phyloP scores from a whole-genome alignment of 2,329 filamentous ascomycete species.

The Blumeriella jaapii region DNA sequence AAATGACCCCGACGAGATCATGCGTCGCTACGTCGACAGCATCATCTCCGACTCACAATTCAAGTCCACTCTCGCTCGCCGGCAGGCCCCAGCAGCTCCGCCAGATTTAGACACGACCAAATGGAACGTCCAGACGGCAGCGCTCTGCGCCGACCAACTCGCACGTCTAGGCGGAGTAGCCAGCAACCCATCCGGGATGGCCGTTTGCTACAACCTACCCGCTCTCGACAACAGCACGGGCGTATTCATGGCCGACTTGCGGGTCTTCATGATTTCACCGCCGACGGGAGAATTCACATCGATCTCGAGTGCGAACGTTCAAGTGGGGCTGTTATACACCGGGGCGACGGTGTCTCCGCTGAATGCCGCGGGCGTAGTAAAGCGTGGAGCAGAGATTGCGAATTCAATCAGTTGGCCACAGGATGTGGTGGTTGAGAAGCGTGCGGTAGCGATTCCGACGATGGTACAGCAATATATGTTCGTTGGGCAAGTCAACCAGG shows the following conservation, averaged over 20 bases:
- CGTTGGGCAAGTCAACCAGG: constrained; percentile 53
- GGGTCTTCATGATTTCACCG: constrained; percentile 58
- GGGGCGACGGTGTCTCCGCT: constrained; percentile 42
- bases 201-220: constrained; percentile 73
- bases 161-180: constrained; percentile 40
- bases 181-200: constrained; percentile 64
- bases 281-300: constrained; percentile 41
- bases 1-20: constrained; percentile 19
- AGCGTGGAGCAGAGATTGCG: constrained; percentile 11
- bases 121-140: constrained; percentile 44
- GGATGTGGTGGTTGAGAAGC: constrained; percentile 9
- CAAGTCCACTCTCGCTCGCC: constrained; percentile 18
- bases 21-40: constrained; percentile 24
- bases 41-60: constrained; percentile 4
- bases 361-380: constrained; percentile 20
- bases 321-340: constrained; percentile 42
- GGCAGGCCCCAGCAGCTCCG: constrained; percentile 18
- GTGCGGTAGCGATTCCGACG: constrained; percentile 23
- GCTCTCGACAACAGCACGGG: constrained; percentile 56
- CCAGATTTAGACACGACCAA: constrained; percentile 34
- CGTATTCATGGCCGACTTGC: constrained; percentile 64
- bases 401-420: constrained; percentile 19
- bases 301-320: constrained; percentile 40
- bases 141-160: constrained; percentile 49
- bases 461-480: constrained; percentile 55